A percentile compares a stretch with the other conserved stretches of the same genome.
These are phyloP conservation scores for Aspergillus cristatus DNA, from an alignment of 495 filamentous ascomycete genomes.

Conservation along the genomic window DNA sequence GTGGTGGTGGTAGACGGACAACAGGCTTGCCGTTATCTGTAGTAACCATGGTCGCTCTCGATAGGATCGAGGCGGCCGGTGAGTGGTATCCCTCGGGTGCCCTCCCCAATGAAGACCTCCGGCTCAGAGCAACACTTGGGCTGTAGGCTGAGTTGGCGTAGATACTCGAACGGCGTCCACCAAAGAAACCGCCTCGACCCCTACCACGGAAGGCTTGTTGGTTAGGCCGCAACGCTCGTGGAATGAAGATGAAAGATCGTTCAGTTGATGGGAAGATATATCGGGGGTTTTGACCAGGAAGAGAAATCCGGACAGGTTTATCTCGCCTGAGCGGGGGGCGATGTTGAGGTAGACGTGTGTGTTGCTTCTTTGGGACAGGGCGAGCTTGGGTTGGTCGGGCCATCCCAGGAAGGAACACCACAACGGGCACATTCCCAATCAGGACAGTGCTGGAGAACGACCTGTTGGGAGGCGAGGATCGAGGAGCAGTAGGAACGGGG, in stretches of 20 bases:
- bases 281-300: slow-evolving; percentile 65
- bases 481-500: slow-evolving; percentile 35
- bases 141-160: slow-evolving; percentile 79
- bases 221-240: slow-evolving; percentile 84
- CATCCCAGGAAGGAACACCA: slow-evolving; percentile 71
- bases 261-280: slow-evolving; percentile 88
- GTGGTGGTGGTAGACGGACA: slow-evolving; percentile 72
- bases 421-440: slow-evolving; percentile 73
- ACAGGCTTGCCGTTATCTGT: slow-evolving; percentile 62
- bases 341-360: slow-evolving; percentile 91
- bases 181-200: slow-evolving; percentile 58
- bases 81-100: slow-evolving; percentile 68
- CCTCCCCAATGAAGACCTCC: slow-evolving; percentile 78
- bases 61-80: slow-evolving; percentile 66
- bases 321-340: slow-evolving; percentile 89
- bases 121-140: slow-evolving; percentile 84
- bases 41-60: slow-evolving; percentile 48
- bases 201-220: slow-evolving; percentile 69
- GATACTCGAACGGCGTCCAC: slow-evolving; percentile 65
- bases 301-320: slow-evolving; percentile 90
- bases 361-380: slow-evolving; percentile 67
- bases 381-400: slow-evolving; percentile 59
- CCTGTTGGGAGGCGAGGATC: slow-evolving; percentile 50
- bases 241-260: slow-evolving; percentile 97
- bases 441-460: slow-evolving; percentile 56